Percentiles rank a stretch among this genome's conserved stretches.
phyloP scores from a whole-genome alignment of 2,329 filamentous ascomycete species.

The Thielaviopsis ethacetica region DNA sequence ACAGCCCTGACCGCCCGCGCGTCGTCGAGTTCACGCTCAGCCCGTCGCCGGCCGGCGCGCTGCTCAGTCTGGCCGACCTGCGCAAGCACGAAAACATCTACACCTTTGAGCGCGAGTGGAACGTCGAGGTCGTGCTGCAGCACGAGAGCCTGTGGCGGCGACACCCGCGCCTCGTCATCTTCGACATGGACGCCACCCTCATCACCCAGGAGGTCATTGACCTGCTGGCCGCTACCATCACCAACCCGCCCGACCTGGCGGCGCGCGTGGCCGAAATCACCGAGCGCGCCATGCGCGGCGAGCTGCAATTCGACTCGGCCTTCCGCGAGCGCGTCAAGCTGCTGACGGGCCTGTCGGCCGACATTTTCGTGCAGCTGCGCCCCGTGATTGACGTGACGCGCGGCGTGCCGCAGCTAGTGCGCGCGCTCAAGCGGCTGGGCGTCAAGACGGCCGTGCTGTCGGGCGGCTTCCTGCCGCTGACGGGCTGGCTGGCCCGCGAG shows the following conservation, averaged over 20 bases:
- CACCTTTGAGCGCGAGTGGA: constrained; percentile 77
- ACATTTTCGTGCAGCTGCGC: constrained; percentile 65
- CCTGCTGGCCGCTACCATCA: constrained; percentile 69
- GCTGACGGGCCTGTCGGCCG: constrained; percentile 62
- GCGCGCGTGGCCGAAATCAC: constrained; percentile 78
- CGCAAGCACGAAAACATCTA: constrained; percentile 69
- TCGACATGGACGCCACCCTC: constrained; percentile 97
- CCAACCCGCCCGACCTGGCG: constrained; percentile 52
- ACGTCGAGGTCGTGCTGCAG: constrained; percentile 69
- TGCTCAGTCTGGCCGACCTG: constrained; percentile 51
- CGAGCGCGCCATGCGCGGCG: constrained; percentile 84
- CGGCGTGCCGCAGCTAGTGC: constrained; percentile 61
- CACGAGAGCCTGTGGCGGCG: constrained; percentile 55
- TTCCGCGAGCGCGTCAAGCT: constrained; percentile 67
- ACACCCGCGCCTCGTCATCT: constrained; percentile 76
- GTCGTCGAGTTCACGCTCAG: constrained; percentile 52
- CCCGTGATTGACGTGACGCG: constrained; percentile 63
- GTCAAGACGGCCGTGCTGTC: constrained; percentile 82
- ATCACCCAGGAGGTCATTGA: constrained; percentile 98
- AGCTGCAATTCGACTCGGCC: constrained; percentile 77
- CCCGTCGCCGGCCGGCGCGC: constrained; percentile 42
- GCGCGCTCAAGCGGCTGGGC: constrained; percentile 58
- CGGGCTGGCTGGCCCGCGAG: constrained; percentile 65
- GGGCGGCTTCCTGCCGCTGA: constrained; percentile 81
- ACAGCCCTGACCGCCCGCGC: constrained; percentile 39